phyloP scores from a whole-genome alignment of 2,329 filamentous ascomycete species.

The Fusarium falciforme region DNA sequence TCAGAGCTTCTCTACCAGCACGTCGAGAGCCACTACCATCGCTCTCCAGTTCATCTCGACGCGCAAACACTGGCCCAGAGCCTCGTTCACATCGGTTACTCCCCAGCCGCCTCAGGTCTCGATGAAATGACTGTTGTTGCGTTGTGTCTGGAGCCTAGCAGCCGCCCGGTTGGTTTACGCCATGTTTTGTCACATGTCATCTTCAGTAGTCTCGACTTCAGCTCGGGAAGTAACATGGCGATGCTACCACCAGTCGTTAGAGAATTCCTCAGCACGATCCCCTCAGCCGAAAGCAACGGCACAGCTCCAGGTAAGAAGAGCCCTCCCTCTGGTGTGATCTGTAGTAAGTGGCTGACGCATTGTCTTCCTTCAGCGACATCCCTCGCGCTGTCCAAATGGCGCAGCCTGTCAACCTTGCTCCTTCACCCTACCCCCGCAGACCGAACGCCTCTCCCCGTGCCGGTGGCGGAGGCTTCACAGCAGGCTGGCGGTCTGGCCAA shows the following conservation, averaged over 20 bases:
- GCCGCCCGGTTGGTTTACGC: conserved; percentile 49
- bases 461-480: conserved; percentile 44
- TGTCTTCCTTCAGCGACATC: conserved; percentile 20
- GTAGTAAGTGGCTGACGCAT: neutral
- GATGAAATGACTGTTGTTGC: conserved; percentile 36
- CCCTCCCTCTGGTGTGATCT: neutral
- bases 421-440: conserved; percentile 53
- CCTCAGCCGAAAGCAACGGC: conserved; percentile 42
- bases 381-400: conserved; percentile 55
- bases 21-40: conserved; percentile 54
- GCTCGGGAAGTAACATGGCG: conserved; percentile 44
- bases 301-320: conserved; percentile 44
- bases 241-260: conserved; percentile 52
- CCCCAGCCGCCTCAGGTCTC: conserved; percentile 16
- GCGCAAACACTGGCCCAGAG: conserved; percentile 32
- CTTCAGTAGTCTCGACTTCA: conserved; percentile 50
- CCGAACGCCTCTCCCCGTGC: conserved; percentile 48
- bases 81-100: conserved; percentile 45
- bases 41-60: conserved; percentile 34
- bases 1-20: conserved; percentile 53
- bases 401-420: conserved; percentile 55
- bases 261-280: conserved; percentile 45
- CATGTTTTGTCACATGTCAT: conserved; percentile 52
- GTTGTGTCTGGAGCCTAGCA: conserved; percentile 48
- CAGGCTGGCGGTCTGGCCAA: conserved; percentile 48